Percentiles rank a stretch among this genome's conserved stretches.
These are phyloP conservation scores for Knoxia roxburghii DNA, from an alignment of 257 asterid species.

Conservation along the genomic window DNA sequence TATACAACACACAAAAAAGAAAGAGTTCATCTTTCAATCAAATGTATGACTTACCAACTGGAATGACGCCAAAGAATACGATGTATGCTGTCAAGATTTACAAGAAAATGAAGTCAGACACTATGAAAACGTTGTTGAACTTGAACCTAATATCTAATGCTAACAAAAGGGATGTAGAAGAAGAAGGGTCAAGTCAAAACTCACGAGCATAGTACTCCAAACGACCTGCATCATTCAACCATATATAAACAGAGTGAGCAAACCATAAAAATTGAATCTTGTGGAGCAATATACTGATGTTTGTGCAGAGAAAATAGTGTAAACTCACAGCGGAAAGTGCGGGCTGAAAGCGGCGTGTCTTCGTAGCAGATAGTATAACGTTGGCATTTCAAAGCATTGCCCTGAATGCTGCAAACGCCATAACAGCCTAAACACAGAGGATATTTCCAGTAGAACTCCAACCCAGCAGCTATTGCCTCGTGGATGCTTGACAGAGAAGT, in stretches of 20 bases:
- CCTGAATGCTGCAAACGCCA: not conserved
- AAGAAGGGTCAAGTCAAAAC: no score
- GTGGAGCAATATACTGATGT: not conserved
- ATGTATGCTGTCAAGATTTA: not conserved
- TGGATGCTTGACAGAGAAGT: constrained; percentile 27
- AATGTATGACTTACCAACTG: constrained; percentile 6
- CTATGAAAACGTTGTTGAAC: not conserved
- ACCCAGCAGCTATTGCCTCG: constrained; percentile 32
- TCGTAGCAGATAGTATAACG: constrained; percentile 28
- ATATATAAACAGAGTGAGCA: constrained; percentile 18
- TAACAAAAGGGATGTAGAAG: no score
- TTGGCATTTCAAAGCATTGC: not conserved
- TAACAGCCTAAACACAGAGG: constrained; percentile 11
- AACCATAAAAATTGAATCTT: no score
- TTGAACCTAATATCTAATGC: no score
- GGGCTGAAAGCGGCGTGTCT: constrained; percentile 25
- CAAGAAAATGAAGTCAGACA: not conserved
- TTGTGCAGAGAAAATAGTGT: not conserved
- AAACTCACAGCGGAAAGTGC: constrained; percentile 34
- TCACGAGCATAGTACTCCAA: constrained; percentile 17
- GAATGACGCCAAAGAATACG: not conserved
- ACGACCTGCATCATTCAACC: constrained; percentile 41
- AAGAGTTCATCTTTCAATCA: no score
- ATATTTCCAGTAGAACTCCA: constrained; percentile 26
- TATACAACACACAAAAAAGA: no score